A percentile compares a stretch with the other conserved stretches of the same genome.
Evolutionary conservation across 768 basidiomycete species (phyloP).

Genomic region (Amyloporia xantha): DNA sequence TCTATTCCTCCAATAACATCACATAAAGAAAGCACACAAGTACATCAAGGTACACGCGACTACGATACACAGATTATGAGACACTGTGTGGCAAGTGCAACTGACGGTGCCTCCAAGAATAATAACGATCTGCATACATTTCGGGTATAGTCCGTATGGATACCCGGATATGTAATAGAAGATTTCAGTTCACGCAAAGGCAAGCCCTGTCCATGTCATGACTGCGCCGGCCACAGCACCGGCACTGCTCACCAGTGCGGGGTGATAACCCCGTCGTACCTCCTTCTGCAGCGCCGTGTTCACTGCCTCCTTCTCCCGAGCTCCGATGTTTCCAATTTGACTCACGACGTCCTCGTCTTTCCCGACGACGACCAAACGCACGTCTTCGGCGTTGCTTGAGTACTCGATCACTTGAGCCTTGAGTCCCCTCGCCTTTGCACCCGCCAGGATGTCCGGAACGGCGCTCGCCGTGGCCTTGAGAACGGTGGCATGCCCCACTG

Average conservation of each 20-base stretch:
- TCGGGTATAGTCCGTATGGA: not conserved
- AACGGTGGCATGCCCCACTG: not conserved
- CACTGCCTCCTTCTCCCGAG: not conserved
- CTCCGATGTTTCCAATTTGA: not conserved
- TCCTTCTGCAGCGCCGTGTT: not conserved
- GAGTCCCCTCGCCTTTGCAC: not conserved
- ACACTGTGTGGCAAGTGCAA: too few species aligned
- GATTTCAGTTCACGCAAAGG: conserved; percentile 41
- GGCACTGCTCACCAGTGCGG: not conserved
- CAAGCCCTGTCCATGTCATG: conserved; percentile 55
- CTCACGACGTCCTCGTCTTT: not conserved
- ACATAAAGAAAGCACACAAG: too few species aligned
- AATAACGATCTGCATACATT: not conserved
- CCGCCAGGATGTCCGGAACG: not conserved
- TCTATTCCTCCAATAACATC: too few species aligned
- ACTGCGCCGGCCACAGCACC: conserved; percentile 49
- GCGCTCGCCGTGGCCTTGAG: not conserved
- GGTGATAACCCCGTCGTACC: not conserved
- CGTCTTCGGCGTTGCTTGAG: not conserved
- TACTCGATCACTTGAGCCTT: too few species aligned
- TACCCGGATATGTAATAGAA: not conserved
- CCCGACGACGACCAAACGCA: not conserved
- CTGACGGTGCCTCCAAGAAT: too few species aligned
- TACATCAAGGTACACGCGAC: not conserved
- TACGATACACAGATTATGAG: not conserved